phyloP scores from a whole-genome alignment of 1,139 yeast genomes.

The Pichia sp. region DNA sequence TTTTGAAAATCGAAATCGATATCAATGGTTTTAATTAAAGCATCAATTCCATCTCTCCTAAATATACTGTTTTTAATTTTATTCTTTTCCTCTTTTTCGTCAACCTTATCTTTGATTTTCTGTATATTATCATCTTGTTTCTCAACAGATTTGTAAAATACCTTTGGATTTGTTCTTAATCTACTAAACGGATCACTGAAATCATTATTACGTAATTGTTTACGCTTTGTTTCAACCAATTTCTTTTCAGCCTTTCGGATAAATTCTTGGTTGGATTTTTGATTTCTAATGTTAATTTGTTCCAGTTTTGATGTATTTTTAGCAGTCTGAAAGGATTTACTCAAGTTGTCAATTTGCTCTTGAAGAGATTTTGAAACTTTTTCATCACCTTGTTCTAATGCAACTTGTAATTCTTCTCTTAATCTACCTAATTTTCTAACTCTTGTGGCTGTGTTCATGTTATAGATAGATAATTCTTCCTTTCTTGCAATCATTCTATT shows the following conservation, averaged over 20 bases:
- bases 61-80: conserved; percentile 19
- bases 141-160: conserved; percentile 47
- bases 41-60: conserved; percentile 28
- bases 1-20: conserved; percentile 25
- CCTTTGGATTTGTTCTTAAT: conserved; percentile 77
- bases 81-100: conserved; percentile 11
- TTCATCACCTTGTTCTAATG: conserved; percentile 57
- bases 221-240: conserved; percentile 53
- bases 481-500: conserved; percentile 75
- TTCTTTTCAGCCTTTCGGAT: conserved; percentile 75
- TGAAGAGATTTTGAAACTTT: conserved; percentile 49
- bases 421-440: conserved; percentile 71
- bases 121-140: conserved; percentile 13
- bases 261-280: conserved; percentile 70
- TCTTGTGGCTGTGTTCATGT: conserved; percentile 61
- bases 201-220: conserved; percentile 37
- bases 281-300: conserved; percentile 71
- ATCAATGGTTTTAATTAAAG: conserved; percentile 25
- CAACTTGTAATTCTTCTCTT: conserved; percentile 70
- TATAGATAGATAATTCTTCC: conserved; percentile 43
- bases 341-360: conserved; percentile 40
- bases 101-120: conserved; percentile 10
- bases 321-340: conserved; percentile 17
- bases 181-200: conserved; percentile 81
- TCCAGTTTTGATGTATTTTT: conserved; percentile 36